Base-by-base conservation (phyloP, 192 early-diverging fungal genomes). In the Allomyces macrogynus region DNA sequence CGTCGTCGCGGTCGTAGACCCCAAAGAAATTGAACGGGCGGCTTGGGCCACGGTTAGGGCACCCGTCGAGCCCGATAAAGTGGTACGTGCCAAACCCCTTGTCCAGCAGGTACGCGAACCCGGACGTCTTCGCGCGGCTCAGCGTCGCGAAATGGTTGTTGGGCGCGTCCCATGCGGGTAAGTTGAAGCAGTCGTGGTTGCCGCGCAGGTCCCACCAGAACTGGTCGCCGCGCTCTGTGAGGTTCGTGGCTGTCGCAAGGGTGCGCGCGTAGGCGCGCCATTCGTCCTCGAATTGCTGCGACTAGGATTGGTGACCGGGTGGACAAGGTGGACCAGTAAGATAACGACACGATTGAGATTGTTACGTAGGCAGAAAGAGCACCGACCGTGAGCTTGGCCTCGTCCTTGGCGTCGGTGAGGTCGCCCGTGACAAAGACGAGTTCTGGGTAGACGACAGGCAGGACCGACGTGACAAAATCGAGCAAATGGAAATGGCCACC, bases 161-260 rank as follows among this genome's bases (percentile, higher is more conserved):
- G 1, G 71, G 62, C 24, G 80, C 78, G 23, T 78, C 63, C 70
- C 78, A 88, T 11, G 70, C 69, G 20, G 80, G 79, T 2, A 92
- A 77, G 66, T 92, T 81, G 71, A 91, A 95, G 69, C 90, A 92
- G 65, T 95, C 93, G 73, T 95, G 93, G 69, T 95, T 95, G 7
- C 93, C 93, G n/a, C 93, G 78, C 66, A 88, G 77, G 73, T 95
- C 93, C 68, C 83, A 86, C 77, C 84, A 91, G 44, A 86, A 90
- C 9, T 72, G 68, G 18, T 79, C 80, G 69, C 76, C 72, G 61
- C 82, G 72, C 23, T 79, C 74, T 0, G 43, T 54, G 27, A 75
- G 66, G 0, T 87, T 71, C 4, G 72, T 70, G 12, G 82, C 70
- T 22, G 70, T 69, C 7, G 84, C 74, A 11, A 95, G 72, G 2